phyloP scores from a whole-genome alignment of 805 yeast species.

The Hanseniaspora taiwanica region DNA sequence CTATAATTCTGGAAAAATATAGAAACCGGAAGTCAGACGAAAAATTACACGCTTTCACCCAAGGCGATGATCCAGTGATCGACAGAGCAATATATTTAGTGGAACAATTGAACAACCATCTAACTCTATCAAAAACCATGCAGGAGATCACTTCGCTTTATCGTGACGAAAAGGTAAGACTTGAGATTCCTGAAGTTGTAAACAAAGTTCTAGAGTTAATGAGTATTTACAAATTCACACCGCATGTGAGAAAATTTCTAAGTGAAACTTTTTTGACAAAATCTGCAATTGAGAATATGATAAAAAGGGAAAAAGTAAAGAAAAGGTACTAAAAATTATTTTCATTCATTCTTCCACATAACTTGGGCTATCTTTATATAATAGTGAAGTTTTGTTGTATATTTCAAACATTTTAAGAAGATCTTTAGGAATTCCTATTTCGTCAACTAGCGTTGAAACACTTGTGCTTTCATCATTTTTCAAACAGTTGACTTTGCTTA shows the following conservation, averaged over 20 bases:
- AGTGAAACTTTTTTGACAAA: slow-evolving; percentile 49
- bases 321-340: slow-evolving; percentile 1
- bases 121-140: slow-evolving; percentile 39
- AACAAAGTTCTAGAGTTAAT: slow-evolving; percentile 35
- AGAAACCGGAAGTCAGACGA: slow-evolving; percentile 5
- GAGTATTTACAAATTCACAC: slow-evolving; percentile 48
- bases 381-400: slow-evolving; percentile 17
- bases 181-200: slow-evolving; percentile 45
- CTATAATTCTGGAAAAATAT: slow-evolving; percentile 1
- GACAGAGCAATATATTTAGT: slow-evolving; percentile 26
- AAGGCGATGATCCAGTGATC: slow-evolving; percentile 18
- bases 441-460: slow-evolving; percentile 3
- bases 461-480: slow-evolving; percentile 5
- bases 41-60: slow-evolving; percentile 5
- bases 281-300: slow-evolving; percentile 37
- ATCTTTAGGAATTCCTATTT: slow-evolving; percentile 14
- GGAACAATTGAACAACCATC: slow-evolving; percentile 44
- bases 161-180: slow-evolving; percentile 33
- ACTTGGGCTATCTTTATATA: slow-evolving; percentile 16
- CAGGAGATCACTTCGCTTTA: slow-evolving; percentile 45
- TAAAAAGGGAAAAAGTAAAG: slow-evolving; percentile 29
- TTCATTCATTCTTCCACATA: not conserved
- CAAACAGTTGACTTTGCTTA: slow-evolving; percentile 6
- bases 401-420: slow-evolving; percentile 16
- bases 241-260: slow-evolving; percentile 48